Conservation (phyloP, 169 alveolate species). For the Theileria parva region DNA sequence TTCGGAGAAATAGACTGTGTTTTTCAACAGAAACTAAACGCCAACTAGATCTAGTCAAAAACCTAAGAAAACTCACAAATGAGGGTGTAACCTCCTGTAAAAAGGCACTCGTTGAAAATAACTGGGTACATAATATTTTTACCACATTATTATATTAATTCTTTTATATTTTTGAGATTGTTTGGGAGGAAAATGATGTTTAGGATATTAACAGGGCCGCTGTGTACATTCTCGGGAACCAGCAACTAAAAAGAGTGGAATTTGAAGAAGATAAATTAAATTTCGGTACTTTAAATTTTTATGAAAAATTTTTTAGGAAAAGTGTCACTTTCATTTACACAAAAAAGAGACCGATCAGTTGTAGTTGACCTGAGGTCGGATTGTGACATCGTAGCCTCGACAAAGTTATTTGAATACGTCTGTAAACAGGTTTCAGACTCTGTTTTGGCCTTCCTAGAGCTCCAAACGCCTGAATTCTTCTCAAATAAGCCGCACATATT, state of each 20-base stretch:
- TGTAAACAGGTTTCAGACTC: conserved; percentile 17
- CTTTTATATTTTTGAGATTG: neutral
- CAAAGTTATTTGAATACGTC: conserved; percentile 27
- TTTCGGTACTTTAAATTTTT: conserved; percentile 27
- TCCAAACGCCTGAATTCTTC: neutral
- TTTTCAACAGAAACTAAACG: conserved; percentile 5
- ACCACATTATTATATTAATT: neutral
- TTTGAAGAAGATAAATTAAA: conserved; percentile 30
- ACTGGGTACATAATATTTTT: conserved; percentile 42
- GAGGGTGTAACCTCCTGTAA: conserved; percentile 58
- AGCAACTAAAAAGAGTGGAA: conserved; percentile 5
- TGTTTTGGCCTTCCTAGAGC: conserved; percentile 9
- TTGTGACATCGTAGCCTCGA: conserved; percentile 56
- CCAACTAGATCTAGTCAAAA: conserved; percentile 21
- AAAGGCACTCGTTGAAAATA: conserved; percentile 21
- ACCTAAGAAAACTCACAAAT: conserved; percentile 47
- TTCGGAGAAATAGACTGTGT: neutral
- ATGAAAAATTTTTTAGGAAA: conserved; percentile 15
- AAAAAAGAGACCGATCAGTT: neutral
- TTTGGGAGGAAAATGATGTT: neutral
- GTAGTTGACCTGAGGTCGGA: conserved; percentile 38
- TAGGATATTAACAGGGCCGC: conserved; percentile 53
- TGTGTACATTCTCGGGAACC: conserved; percentile 26
- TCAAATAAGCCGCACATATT: neutral
- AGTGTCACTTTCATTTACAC: conserved; percentile 10